Percentiles rank a stretch among this genome's conserved stretches.
Evolutionary conservation across 179 eudicot species (phyloP).

Genomic region (Heliamphora pulchella): DNA sequence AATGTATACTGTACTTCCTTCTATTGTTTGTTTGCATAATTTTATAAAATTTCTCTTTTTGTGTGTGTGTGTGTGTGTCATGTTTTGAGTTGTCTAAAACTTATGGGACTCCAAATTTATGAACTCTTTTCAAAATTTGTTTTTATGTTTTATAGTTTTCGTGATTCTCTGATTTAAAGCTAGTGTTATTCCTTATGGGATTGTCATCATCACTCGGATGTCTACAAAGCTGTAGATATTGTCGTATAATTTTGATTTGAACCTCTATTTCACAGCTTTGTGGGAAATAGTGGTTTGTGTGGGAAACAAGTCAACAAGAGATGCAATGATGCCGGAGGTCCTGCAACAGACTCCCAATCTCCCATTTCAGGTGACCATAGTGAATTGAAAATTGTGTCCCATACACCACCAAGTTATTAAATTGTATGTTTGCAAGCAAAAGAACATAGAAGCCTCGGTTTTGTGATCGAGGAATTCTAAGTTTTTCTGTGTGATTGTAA

Average conservation of each 20-base stretch:
- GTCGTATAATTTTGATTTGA: background rate
- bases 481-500: background rate
- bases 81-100: background rate
- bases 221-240: constrained; percentile 2
- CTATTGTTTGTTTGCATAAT: background rate
- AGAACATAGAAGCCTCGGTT: background rate
- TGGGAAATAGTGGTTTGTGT: constrained; percentile 77
- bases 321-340: constrained; percentile 51
- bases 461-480: background rate
- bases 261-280: constrained; percentile 41
- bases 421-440: background rate
- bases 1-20: background rate
- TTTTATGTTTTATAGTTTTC: background rate
- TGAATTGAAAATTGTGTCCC: constrained; percentile 6
- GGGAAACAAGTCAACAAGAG: constrained; percentile 55
- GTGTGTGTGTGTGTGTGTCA: background rate
- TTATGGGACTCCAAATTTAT: background rate
- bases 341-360: constrained; percentile 31
- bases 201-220: background rate
- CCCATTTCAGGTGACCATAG: constrained; percentile 42
- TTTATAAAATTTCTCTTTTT: background rate
- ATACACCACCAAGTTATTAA: constrained; percentile 1
- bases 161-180: background rate
- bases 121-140: background rate
- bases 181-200: background rate